These are phyloP conservation scores for Clathrus columnatus DNA, from an alignment of 768 basidiomycete species.

Conservation along the genomic window DNA sequence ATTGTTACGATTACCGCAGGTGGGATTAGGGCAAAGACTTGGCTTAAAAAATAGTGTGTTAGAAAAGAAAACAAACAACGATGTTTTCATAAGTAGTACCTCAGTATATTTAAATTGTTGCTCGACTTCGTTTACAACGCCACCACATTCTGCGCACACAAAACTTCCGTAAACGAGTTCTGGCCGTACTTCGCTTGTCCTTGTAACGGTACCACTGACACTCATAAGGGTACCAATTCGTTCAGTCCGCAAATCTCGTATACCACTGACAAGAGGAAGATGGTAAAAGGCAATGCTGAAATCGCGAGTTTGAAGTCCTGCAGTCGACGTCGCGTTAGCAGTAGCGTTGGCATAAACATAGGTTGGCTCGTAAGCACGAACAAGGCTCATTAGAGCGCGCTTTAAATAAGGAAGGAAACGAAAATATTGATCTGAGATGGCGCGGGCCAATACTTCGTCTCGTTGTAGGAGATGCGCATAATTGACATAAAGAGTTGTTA, in stretches of 20 bases:
- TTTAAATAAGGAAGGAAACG: constrained; percentile 93
- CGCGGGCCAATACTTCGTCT: constrained; percentile 89
- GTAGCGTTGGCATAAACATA: constrained; percentile 93
- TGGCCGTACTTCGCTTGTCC: constrained; percentile 95
- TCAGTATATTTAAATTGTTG: constrained; percentile 99
- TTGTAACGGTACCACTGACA: constrained; percentile 94
- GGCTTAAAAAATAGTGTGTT: constrained; percentile 44
- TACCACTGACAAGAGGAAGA: constrained; percentile 87
- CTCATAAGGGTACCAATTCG: constrained; percentile 91
- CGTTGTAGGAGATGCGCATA: constrained; percentile 82
- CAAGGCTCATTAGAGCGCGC: constrained; percentile 82
- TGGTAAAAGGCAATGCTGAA: constrained; percentile 95
- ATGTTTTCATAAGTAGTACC: constrained; percentile 31
- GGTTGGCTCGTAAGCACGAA: constrained; percentile 83
- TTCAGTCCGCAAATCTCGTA: constrained; percentile 86
- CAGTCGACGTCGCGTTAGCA: constrained; percentile 77
- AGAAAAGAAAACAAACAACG: constrained; percentile 7
- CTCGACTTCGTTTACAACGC: constrained; percentile 84
- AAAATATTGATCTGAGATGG: constrained; percentile 92
- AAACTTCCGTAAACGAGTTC: constrained; percentile 92
- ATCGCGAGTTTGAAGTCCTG: constrained; percentile 84
- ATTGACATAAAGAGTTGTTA: constrained; percentile 95
- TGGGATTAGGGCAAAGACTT: constrained; percentile 86
- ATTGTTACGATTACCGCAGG: constrained; percentile 79
- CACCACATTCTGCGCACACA: constrained; percentile 82